Conservation (phyloP, 768 basidiomycete genomes). For the Saitozyma podzolica region DNA sequence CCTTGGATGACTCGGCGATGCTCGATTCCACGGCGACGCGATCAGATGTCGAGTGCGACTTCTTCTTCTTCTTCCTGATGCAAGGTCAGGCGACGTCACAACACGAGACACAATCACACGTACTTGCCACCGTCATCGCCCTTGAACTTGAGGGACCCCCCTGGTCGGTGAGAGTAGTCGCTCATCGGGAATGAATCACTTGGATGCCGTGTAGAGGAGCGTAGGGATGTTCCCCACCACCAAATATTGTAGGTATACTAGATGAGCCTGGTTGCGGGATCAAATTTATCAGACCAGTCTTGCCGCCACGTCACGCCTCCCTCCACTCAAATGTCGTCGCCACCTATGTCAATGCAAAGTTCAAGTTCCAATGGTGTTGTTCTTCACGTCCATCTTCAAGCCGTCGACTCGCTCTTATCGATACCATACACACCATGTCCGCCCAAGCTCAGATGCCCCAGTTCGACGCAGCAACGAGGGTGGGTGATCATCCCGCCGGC, state of each 20-base stretch:
- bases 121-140: slow-evolving; percentile 47
- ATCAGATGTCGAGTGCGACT: slow-evolving; percentile 39
- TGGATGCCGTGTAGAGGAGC: slow-evolving; percentile 1
- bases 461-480: slow-evolving; percentile 51
- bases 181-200: slow-evolving; percentile 30
- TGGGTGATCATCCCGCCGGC: slow-evolving; percentile 13
- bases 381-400: background rate
- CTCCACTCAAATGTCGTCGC: background rate
- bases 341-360: background rate
- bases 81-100: background rate
- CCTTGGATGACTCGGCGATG: slow-evolving; percentile 17
- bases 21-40: slow-evolving; percentile 25
- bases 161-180: slow-evolving; percentile 47
- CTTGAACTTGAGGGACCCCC: slow-evolving; percentile 51
- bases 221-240: background rate
- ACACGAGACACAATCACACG: slow-evolving; percentile 11
- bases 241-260: background rate
- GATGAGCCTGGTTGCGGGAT: background rate
- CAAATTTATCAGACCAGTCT: too few relatives aligned
- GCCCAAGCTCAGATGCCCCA: slow-evolving; percentile 38
- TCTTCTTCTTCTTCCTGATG: slow-evolving; percentile 51
- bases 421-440: slow-evolving; percentile 22
- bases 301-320: too few relatives aligned
- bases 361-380: background rate
- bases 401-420: background rate